Evolutionary conservation across 352 stramenopile species (phyloP).

Genomic region (Thalassiosira livingstoniorum): DNA sequence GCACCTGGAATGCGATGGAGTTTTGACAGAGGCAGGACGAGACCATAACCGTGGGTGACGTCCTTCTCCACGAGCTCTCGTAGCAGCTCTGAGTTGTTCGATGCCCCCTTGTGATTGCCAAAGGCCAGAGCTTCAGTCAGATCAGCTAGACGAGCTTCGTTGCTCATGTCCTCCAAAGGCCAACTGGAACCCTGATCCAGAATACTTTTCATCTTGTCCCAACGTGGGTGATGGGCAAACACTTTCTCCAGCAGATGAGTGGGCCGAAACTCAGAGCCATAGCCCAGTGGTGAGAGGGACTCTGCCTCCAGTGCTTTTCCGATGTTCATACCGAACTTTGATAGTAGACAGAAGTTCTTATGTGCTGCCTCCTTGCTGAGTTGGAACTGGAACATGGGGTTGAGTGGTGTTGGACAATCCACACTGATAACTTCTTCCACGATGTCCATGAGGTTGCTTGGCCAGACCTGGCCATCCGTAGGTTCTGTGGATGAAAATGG

Average conservation of each 20-base stretch:
- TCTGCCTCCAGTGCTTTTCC: not conserved
- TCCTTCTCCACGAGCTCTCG: constrained; percentile 6
- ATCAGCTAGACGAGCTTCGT: not conserved
- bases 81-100: not conserved
- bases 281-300: not conserved
- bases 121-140: not conserved
- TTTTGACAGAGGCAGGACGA: not conserved
- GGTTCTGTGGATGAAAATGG: not conserved
- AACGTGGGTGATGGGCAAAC: constrained; percentile 7
- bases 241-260: not conserved
- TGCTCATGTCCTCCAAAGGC: not conserved
- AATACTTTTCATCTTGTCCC: not conserved
- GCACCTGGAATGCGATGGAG: not conserved
- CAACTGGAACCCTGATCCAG: constrained; percentile 12
- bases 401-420: not conserved
- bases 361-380: not conserved
- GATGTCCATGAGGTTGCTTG: not conserved
- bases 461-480: not conserved
- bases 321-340: not conserved
- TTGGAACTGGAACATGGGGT: constrained; percentile 3
- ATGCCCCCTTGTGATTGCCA: constrained; percentile 2
- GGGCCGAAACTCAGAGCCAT: constrained; percentile 1
- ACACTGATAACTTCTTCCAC: not conserved
- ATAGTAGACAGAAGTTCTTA: constrained; percentile 6
- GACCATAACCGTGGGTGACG: not conserved